A percentile compares a stretch with the other conserved stretches of the same genome.
phyloP scores from a whole-genome alignment of 148 eudicot species.

The Vaccinium corymbosum region DNA sequence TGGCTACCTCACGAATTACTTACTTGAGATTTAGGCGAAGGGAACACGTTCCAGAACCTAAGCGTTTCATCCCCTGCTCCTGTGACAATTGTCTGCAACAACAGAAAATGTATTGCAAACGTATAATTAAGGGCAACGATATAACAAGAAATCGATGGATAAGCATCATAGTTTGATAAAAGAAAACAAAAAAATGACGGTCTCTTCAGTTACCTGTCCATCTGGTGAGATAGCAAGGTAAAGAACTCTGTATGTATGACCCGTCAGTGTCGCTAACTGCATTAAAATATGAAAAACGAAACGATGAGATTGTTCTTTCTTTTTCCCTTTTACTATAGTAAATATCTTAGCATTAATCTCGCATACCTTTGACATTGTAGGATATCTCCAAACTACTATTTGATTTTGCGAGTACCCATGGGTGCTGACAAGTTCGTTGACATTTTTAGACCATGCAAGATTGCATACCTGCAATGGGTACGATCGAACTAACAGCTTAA shows the following conservation, averaged over 20 bases:
- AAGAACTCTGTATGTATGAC: constrained; percentile 79
- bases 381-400: constrained; percentile 86
- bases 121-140: not conserved
- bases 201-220: constrained; percentile 59
- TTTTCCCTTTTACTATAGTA: not conserved
- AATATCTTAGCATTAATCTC: not conserved
- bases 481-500: not conserved
- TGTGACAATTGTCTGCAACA: constrained; percentile 80
- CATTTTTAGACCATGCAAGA: constrained; percentile 92
- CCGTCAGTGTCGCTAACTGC: constrained; percentile 84
- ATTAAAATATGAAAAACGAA: constrained; percentile 4
- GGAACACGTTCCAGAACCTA: constrained; percentile 91
- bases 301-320: not conserved
- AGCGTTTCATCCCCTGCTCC: constrained; percentile 99
- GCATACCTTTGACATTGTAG: constrained; percentile 85
- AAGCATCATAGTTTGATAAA: not conserved
- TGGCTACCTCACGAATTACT: constrained; percentile 3
- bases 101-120: not conserved
- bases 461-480: constrained; percentile 67
- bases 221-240: constrained; percentile 89
- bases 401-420: constrained; percentile 95
- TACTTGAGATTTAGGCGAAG: constrained; percentile 86
- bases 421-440: constrained; percentile 90
- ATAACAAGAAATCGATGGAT: not conserved
- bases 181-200: not conserved